phyloP scores from a whole-genome alignment of 2,329 filamentous ascomycete genomes.

The Lasiodiplodia sp. region DNA sequence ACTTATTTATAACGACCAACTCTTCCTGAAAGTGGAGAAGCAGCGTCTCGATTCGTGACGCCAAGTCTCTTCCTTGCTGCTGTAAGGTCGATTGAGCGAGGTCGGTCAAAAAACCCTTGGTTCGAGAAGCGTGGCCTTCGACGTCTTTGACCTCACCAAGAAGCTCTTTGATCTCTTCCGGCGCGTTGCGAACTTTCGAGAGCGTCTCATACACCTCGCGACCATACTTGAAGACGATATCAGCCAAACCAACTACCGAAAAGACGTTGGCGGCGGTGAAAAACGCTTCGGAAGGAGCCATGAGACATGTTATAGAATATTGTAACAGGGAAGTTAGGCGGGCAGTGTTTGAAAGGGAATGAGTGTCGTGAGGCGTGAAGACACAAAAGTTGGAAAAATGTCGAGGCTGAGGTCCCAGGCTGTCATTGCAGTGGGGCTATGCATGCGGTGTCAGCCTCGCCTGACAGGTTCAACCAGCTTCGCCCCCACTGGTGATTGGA shows the following conservation, averaged over 20 bases:
- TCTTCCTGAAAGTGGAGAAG: not conserved
- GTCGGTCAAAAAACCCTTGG: not conserved
- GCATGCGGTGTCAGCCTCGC: not conserved
- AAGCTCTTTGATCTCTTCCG: slow-evolving; percentile 3
- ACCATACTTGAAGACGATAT: slow-evolving; percentile 19
- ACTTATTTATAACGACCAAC: not conserved
- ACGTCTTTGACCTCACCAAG: slow-evolving; percentile 10
- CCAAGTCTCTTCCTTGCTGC: not conserved
- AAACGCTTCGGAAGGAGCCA: slow-evolving; percentile 8
- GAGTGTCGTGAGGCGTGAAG: not conserved
- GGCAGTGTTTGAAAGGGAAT: not conserved
- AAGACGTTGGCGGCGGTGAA: slow-evolving; percentile 14
- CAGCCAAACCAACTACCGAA: slow-evolving; percentile 14
- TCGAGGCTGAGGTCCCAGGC: not conserved
- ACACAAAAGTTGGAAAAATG: not conserved
- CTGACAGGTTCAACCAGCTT: not conserved
- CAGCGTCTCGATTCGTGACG: not conserved
- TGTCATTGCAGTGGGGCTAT: not conserved
- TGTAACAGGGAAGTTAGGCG: not conserved
- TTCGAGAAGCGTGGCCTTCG: not conserved
- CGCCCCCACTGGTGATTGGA: not conserved
- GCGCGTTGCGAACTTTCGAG: not conserved
- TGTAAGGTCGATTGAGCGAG: not conserved
- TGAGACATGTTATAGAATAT: not conserved
- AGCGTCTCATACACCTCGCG: slow-evolving; percentile 9